Evolutionary conservation across 2,329 filamentous ascomycete species (phyloP), one percentile per base, ranked within the genome.

Genomic region (Aspergillus sp.): DNA sequence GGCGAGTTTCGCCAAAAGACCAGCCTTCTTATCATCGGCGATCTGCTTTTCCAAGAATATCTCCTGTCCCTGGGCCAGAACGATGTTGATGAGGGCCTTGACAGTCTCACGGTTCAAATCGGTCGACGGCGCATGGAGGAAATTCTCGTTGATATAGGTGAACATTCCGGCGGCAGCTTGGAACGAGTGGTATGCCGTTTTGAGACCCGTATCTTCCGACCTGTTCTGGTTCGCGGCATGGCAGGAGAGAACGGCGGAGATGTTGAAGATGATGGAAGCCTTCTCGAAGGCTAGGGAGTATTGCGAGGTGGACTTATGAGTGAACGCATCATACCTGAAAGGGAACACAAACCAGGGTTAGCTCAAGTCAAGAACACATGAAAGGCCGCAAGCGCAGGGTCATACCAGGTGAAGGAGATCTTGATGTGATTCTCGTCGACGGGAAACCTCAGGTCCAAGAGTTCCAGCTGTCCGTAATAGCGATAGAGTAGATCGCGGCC

Each of bases 81-180:
- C 97, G 54, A 99, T 85, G 47, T 87, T 84, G 68, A 99, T 97
- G 59, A 99, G 75, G 0, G 91, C 91, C 76, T 97, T 97, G 65
- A 99, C 91, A 0, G 94, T 99, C 47, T 99, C 93, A 55, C 94
- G 81, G 70, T 92, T 97, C 45, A 99, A 76, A 67, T 99, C 94
- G n/a, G 90, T 92, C 7, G 92, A 97, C 0, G 95, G 94, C 1
- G 94, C 94, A 66, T 99, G 94, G 32, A 99, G 79, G 70, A 99
- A 99, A 76, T 99, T 99, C 76, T 99, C 94, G 74, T 99, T 99
- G 77, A 99, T 99, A 67, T 99, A 99, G 49, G 93, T 97, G 73
- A 97, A 99, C 94, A 99, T 99, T 76, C 94, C 94, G 9, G 94
- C 94, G 6, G 93, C 92, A 38, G 94, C 94, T 73, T 99, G 94